Conservation (phyloP, 306 rosid species). For the Datisca glomerata region DNA sequence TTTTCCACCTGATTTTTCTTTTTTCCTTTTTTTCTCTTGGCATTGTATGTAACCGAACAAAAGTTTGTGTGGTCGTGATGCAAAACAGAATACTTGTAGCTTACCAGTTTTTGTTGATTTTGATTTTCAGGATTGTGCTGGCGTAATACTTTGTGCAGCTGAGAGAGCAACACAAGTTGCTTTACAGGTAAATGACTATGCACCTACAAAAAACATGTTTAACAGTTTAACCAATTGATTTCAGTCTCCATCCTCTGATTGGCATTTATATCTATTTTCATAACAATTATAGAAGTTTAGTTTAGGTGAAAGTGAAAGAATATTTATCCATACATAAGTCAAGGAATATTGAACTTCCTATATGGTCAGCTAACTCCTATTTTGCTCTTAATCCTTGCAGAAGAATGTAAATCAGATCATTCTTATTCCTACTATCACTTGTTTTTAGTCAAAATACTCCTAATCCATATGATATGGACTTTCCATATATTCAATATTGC, state of each 20-base stretch:
- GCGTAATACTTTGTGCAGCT: slow-evolving; percentile 75
- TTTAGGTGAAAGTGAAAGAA: too few species aligned
- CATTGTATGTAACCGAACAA: neutral
- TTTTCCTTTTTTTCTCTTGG: slow-evolving; percentile 1
- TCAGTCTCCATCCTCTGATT: neutral
- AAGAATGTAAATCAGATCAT: too few species aligned
- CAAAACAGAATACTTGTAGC: slow-evolving; percentile 1
- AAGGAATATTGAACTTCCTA: too few species aligned
- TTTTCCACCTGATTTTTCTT: too few species aligned
- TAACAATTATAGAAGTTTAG: too few species aligned
- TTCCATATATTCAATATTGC: slow-evolving; percentile 15
- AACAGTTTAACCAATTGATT: neutral
- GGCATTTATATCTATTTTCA: too few species aligned
- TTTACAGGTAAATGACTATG: slow-evolving; percentile 45
- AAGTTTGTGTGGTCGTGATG: neutral
- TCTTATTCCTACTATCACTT: too few species aligned
- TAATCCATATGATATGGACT: too few species aligned
- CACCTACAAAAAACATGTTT: neutral
- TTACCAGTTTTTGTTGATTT: slow-evolving; percentile 8
- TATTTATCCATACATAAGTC: too few species aligned
- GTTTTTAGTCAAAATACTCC: too few species aligned
- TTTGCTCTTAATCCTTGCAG: too few species aligned
- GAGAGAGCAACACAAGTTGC: slow-evolving; percentile 96
- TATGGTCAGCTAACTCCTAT: too few species aligned
- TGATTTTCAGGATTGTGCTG: slow-evolving; percentile 84